These are phyloP conservation scores for Curvularia sp. DNA, from an alignment of 2,329 filamentous ascomycete genomes.

Conservation along the genomic window DNA sequence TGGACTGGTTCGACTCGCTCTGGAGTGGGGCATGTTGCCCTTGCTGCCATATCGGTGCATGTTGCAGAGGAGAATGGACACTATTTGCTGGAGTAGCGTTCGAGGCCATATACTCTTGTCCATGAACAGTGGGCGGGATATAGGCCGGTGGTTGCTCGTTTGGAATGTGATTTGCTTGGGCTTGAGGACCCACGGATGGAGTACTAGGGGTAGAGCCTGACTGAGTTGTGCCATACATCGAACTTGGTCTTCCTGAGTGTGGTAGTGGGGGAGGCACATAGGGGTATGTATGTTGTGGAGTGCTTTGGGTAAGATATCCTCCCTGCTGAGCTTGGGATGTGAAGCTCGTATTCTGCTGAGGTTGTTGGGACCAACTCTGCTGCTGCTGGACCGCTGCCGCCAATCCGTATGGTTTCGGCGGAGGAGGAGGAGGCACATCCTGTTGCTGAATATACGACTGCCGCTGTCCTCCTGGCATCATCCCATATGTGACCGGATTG, in stretches of 20 bases:
- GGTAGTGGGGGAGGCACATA: slow-evolving; percentile 37
- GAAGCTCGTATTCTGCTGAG: slow-evolving; percentile 18
- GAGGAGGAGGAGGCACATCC: slow-evolving; percentile 46
- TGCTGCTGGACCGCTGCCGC: slow-evolving; percentile 32
- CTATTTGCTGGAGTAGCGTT: too few species aligned
- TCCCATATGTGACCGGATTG: slow-evolving; percentile 45
- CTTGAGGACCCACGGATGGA: slow-evolving; percentile 15
- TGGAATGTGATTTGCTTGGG: slow-evolving; percentile 36
- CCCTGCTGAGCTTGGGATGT: slow-evolving; percentile 1
- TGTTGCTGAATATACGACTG: slow-evolving; percentile 32
- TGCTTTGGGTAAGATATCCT: slow-evolving; percentile 30
- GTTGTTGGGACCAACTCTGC: slow-evolving; percentile 27
- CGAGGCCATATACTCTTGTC: too few species aligned
- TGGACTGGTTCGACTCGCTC: slow-evolving; percentile 41
- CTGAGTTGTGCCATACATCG: slow-evolving; percentile 40
- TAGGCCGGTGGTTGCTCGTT: slow-evolving; percentile 46
- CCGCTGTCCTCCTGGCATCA: slow-evolving; percentile 36
- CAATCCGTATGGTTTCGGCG: slow-evolving; percentile 47
- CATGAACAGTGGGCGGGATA: slow-evolving; percentile 44
- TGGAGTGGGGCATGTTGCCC: slow-evolving; percentile 46
- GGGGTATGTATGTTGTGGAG: slow-evolving; percentile 38
- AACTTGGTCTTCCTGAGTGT: slow-evolving; percentile 35
- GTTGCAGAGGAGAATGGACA: slow-evolving; percentile 47
- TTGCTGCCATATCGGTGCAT: slow-evolving; percentile 48
- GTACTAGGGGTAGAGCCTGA: slow-evolving; percentile 26